Conservation (phyloP, 1,284 basidiomycete species). For the Ganoderma resinaceum region DNA sequence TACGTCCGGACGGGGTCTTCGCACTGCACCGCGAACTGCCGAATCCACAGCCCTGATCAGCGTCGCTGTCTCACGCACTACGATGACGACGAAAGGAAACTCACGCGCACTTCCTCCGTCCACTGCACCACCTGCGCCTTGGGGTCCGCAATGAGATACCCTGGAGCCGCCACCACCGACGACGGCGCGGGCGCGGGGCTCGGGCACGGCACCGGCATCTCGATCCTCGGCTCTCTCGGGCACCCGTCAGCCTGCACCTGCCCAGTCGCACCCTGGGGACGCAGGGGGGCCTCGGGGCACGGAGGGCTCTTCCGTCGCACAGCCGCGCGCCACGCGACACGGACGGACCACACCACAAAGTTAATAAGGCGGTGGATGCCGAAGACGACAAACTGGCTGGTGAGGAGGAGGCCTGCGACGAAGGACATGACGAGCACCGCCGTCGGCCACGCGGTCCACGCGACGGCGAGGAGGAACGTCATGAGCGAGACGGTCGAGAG, state of each 20-base stretch:
- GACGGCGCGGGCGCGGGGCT: constrained; percentile 14
- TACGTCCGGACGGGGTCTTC: background rate
- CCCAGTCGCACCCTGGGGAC: background rate
- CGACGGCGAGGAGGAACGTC: constrained; percentile 63
- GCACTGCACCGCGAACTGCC: background rate
- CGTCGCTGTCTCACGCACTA: background rate
- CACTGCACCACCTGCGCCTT: constrained; percentile 12
- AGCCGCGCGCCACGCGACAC: constrained; percentile 1
- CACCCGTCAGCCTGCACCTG: background rate
- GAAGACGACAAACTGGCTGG: constrained; percentile 70
- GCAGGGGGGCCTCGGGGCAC: background rate
- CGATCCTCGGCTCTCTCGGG: constrained; percentile 5
- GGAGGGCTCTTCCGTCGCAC: background rate
- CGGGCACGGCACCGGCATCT: constrained; percentile 19
- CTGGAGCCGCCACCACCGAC: background rate
- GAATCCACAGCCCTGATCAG: background rate
- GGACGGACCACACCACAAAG: constrained; percentile 27
- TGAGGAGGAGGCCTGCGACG: constrained; percentile 60
- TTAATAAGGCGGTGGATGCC: constrained; percentile 48
- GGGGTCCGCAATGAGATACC: background rate
- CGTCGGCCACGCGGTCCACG: constrained; percentile 65
- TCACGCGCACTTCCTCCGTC: background rate
- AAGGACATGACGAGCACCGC: constrained; percentile 66
- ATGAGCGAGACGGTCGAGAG: constrained; percentile 59
- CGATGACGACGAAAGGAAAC: background rate